These are phyloP conservation scores for Kurtzmaniella fragi DNA, from an alignment of 805 yeast genomes.

Conservation along the genomic window DNA sequence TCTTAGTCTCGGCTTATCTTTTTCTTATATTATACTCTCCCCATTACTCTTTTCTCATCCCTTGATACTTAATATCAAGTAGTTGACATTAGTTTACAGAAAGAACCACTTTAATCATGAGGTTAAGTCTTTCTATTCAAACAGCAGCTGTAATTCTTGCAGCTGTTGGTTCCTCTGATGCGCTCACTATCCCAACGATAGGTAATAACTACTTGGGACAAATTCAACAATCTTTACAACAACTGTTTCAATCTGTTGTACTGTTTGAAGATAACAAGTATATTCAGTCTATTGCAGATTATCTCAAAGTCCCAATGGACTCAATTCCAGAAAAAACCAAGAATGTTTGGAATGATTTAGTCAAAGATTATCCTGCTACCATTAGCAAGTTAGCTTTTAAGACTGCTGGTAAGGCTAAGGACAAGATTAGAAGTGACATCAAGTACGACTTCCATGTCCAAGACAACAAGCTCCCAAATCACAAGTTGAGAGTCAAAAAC, in stretches of 20 bases:
- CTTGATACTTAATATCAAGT: no score
- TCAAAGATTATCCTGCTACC: conserved; percentile 54
- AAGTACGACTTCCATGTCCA: conserved; percentile 31
- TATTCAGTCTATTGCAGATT: conserved; percentile 45
- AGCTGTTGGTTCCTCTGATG: conserved; percentile 13
- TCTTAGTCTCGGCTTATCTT: background rate
- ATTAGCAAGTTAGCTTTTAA: conserved; percentile 44
- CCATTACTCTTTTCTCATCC: background rate
- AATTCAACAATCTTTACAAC: conserved; percentile 2
- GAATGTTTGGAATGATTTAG: conserved; percentile 59
- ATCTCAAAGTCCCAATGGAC: conserved; percentile 47
- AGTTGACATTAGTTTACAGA: background rate
- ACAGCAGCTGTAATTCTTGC: conserved; percentile 14
- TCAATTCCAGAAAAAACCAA: conserved; percentile 46
- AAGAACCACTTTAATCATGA: conserved; percentile 16
- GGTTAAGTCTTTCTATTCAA: conserved; percentile 13
- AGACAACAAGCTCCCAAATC: conserved; percentile 37
- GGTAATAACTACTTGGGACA: conserved; percentile 4
- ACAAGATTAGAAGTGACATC: conserved; percentile 21
- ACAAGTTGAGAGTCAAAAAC: conserved; percentile 55
- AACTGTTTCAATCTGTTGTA: conserved; percentile 5
- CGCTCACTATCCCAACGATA: conserved; percentile 18
- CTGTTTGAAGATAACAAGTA: conserved; percentile 17
- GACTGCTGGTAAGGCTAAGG: conserved; percentile 44
- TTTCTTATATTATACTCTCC: background rate